Conservation (phyloP, 768 basidiomycete genomes). For the Termitomyces sp. region DNA sequence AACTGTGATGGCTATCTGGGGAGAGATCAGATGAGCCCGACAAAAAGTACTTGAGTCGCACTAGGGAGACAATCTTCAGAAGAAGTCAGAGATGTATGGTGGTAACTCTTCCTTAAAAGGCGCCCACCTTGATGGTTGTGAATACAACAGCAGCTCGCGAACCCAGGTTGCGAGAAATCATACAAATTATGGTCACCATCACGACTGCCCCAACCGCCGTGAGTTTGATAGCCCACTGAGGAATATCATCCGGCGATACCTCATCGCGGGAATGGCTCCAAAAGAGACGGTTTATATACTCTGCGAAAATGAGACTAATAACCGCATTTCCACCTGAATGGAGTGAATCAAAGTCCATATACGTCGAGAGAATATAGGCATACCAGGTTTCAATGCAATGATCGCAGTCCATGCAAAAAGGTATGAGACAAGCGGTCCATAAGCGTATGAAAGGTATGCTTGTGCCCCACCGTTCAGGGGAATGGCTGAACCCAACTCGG, state of each 20-base stretch:
- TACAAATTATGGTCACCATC: slow-evolving; percentile 71
- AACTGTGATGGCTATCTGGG: slow-evolving; percentile 63
- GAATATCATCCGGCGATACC: slow-evolving; percentile 72
- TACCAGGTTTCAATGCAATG: slow-evolving; percentile 80
- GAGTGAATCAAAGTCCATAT: background rate
- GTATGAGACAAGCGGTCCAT: slow-evolving; percentile 82
- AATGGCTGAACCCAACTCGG: slow-evolving; percentile 87
- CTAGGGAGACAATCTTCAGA: slow-evolving; percentile 57
- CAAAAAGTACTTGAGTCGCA: slow-evolving; percentile 26
- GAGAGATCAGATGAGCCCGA: background rate
- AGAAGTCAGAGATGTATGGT: background rate
- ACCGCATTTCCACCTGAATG: slow-evolving; percentile 68
- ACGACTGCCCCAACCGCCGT: slow-evolving; percentile 73
- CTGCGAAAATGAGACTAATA: slow-evolving; percentile 83
- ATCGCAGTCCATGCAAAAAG: slow-evolving; percentile 96
- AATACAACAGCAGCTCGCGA: slow-evolving; percentile 83
- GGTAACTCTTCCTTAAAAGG: background rate
- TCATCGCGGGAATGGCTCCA: slow-evolving; percentile 71
- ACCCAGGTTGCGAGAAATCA: slow-evolving; percentile 72
- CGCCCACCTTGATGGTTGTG: slow-evolving; percentile 72
- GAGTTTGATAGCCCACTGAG: slow-evolving; percentile 88
- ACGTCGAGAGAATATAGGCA: background rate
- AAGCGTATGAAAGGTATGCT: slow-evolving; percentile 85
- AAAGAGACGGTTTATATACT: slow-evolving; percentile 88
- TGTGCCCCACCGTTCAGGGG: slow-evolving; percentile 71